Percentiles rank a stretch among this genome's conserved stretches.
These are phyloP conservation scores for Nemania abortiva DNA, from an alignment of 2,329 filamentous ascomycete genomes.

Conservation along the genomic window DNA sequence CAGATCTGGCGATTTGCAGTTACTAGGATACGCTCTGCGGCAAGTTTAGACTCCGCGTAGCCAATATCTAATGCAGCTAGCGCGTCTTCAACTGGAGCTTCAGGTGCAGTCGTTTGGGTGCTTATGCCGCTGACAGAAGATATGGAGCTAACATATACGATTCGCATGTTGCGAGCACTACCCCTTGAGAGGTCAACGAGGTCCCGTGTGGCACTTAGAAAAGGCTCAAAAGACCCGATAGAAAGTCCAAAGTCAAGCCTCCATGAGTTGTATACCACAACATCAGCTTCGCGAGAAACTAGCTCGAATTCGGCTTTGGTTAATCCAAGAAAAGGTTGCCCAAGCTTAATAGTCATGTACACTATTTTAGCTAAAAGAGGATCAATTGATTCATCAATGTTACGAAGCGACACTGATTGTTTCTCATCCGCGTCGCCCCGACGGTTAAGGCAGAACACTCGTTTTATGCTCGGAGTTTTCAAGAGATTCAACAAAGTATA, in stretches of 20 bases:
- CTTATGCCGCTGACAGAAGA: slow-evolving; percentile 38
- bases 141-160: slow-evolving; percentile 48
- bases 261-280: slow-evolving; percentile 45
- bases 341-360: slow-evolving; percentile 35
- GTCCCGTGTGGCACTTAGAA: slow-evolving; percentile 34
- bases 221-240: slow-evolving; percentile 41
- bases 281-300: slow-evolving; percentile 32
- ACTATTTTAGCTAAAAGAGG: slow-evolving; percentile 27
- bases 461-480: slow-evolving; percentile 25
- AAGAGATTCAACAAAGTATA: slow-evolving; percentile 25
- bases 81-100: slow-evolving; percentile 35
- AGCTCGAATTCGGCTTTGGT: slow-evolving; percentile 6
- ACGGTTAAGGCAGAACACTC: slow-evolving; percentile 41
- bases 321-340: slow-evolving; percentile 35
- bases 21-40: slow-evolving; percentile 35
- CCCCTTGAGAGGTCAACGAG: slow-evolving; percentile 37
- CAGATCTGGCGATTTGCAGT: slow-evolving; percentile 20
- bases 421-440: slow-evolving; percentile 26
- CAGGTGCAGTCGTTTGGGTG: slow-evolving; percentile 27
- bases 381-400: neutral
- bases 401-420: slow-evolving; percentile 6
- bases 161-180: slow-evolving; percentile 22
- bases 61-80: slow-evolving; percentile 31
- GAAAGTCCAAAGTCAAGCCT: slow-evolving; percentile 44
- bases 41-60: slow-evolving; percentile 43